Percentiles rank a stretch among this genome's conserved stretches.
Conservation (phyloP, 495 filamentous ascomycete species). For the Penicillium chermesinum region DNA sequence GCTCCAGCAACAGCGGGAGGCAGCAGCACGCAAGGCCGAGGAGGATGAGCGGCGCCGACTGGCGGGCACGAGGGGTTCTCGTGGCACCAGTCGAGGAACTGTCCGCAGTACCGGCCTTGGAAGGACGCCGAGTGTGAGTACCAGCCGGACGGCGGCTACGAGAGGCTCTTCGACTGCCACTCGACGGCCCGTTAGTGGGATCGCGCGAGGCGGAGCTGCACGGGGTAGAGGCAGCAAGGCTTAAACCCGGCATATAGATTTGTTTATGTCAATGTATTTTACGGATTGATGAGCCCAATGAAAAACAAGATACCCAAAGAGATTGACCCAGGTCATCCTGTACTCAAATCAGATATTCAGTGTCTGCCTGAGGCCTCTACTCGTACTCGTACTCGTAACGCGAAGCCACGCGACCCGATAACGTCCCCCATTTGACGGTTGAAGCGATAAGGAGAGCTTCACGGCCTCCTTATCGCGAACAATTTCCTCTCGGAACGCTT, state of each 20-base stretch:
- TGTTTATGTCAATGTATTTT: slow-evolving; percentile 1
- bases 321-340: background rate
- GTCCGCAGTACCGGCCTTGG: slow-evolving; percentile 45
- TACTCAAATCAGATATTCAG: too few species aligned
- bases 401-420: slow-evolving; percentile 11
- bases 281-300: slow-evolving; percentile 12
- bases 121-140: slow-evolving; percentile 36
- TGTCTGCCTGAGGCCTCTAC: slow-evolving; percentile 23
- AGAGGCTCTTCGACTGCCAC: slow-evolving; percentile 33
- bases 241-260: slow-evolving; percentile 4
- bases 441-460: slow-evolving; percentile 22
- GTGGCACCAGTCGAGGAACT: slow-evolving; percentile 41
- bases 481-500: background rate
- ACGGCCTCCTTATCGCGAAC: background rate
- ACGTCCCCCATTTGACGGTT: background rate
- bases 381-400: slow-evolving; percentile 1
- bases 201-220: slow-evolving; percentile 40
- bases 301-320: slow-evolving; percentile 26
- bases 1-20: slow-evolving; percentile 69
- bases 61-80: slow-evolving; percentile 44
- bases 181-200: slow-evolving; percentile 46
- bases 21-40: slow-evolving; percentile 61
- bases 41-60: slow-evolving; percentile 60
- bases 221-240: slow-evolving; percentile 6
- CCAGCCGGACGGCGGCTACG: slow-evolving; percentile 26